Base-by-base conservation (phyloP, 2,329 filamentous ascomycete genomes). In the Dothistroma pini region DNA sequence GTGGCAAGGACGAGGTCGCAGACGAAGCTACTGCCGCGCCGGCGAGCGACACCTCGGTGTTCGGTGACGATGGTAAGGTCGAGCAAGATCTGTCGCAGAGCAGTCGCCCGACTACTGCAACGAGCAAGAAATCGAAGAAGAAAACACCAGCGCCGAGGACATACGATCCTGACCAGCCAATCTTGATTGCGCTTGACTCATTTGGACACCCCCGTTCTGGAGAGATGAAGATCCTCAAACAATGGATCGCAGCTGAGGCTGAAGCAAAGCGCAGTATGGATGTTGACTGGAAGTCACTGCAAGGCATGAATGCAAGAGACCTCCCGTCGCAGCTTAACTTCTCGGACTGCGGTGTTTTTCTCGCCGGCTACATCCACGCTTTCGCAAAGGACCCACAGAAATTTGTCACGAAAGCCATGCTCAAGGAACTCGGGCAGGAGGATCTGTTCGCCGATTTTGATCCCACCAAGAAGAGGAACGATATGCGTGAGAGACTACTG, bases 181-280 rank as follows among this genome's bases (percentile, higher is more conserved):
- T 85, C 38, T 92, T 97, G 63, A 87, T 97, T 65, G 91, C 91
- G 0, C 83, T 97, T 29, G 95, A 99, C 74, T 97, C 95, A 0
- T 81, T 97, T 1, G 87, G 86, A n/a, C 69, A 75, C 4, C 51
- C 79, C 0, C 91, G 93, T 67, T 79, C 83, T 0, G 77, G 80
- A 0, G 89, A 91, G 6, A 85, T 89, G 63, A 82, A 75, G 52
- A 82, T 83, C 38, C 79, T 99, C 32, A 92, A 88, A 69, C 83
- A 90, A 29, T 97, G 96, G 74, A 79, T 97, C 5, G 71, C 83
- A 7, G 83, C 84, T 53, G 95, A 97, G 77, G 88, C 89, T 4
- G 80, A 81, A 66, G 81, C 76, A 79, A 95, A 86, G 70, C 79
- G 78, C n/a, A 74, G 75, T 14, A 75, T 83, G 63, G 73, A 78